Evolutionary conservation across 768 basidiomycete species (phyloP).

Genomic region (Phaffia australis): DNA sequence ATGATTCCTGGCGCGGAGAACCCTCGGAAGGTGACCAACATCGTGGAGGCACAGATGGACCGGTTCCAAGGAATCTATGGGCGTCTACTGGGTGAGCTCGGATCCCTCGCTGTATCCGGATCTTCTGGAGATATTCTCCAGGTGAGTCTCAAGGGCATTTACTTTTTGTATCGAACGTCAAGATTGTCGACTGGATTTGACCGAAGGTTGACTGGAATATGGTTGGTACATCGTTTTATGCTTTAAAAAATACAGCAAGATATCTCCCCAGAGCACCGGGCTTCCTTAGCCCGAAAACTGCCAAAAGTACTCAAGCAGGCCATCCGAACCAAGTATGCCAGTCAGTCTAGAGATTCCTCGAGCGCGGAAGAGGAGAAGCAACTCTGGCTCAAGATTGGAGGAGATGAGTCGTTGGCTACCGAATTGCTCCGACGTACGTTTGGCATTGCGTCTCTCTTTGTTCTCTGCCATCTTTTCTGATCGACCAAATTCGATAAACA

Average conservation of each 20-base stretch:
- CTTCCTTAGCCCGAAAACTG: conserved; percentile 65
- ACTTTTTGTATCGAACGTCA: too few relatives aligned
- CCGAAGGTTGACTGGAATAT: neutral
- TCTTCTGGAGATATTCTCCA: conserved; percentile 12
- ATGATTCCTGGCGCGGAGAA: conserved; percentile 77
- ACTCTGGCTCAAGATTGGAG: conserved; percentile 64
- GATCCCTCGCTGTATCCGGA: conserved; percentile 21
- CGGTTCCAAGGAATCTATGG: conserved; percentile 85
- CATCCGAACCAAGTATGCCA: conserved; percentile 23
- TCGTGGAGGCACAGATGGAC: conserved; percentile 65
- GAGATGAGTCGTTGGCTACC: conserved; percentile 48
- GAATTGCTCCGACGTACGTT: conserved; percentile 42
- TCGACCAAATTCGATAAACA: conserved; percentile 34
- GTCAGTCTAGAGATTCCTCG: conserved; percentile 34
- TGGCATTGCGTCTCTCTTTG: neutral
- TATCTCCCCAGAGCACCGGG: conserved; percentile 52
- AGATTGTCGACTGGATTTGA: too few relatives aligned
- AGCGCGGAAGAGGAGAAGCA: conserved; percentile 58
- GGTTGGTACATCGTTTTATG: neutral
- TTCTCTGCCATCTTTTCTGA: neutral
- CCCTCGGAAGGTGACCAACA: conserved; percentile 84
- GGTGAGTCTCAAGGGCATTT: conserved; percentile 1
- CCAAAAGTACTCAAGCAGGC: conserved; percentile 53
- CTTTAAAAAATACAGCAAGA: conserved; percentile 50
- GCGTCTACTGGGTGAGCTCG: conserved; percentile 32